phyloP scores from a whole-genome alignment of 2,329 filamentous ascomycete genomes.

The Rhinocladiella similis region DNA sequence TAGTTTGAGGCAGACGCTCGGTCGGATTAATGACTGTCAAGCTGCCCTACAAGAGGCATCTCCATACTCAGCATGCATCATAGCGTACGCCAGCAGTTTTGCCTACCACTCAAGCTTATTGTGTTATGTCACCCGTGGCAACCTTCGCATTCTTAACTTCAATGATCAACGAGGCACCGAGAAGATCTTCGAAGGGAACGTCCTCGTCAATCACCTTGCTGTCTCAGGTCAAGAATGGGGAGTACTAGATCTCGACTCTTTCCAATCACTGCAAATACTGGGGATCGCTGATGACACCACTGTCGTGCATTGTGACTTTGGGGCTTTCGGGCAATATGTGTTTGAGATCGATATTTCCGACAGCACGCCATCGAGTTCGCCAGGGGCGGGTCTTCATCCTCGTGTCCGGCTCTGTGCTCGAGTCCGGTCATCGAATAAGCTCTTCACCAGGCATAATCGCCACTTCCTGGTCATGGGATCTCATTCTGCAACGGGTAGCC shows the following conservation, averaged over 20 bases:
- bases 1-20: no score
- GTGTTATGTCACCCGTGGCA: slow-evolving; percentile 59
- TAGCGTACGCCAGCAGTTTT: slow-evolving; percentile 62
- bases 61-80: slow-evolving; percentile 61
- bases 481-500: slow-evolving; percentile 53
- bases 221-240: background rate
- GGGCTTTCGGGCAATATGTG: slow-evolving; percentile 49
- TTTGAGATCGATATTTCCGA: slow-evolving; percentile 49
- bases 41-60: slow-evolving; percentile 50
- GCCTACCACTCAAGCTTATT: slow-evolving; percentile 65
- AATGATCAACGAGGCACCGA: slow-evolving; percentile 52
- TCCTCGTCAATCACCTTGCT: no score
- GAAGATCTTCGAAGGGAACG: slow-evolving; percentile 52
- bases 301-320: slow-evolving; percentile 56
- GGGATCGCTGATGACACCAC: slow-evolving; percentile 59
- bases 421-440: slow-evolving; percentile 51
- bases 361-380: background rate
- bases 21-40: no score
- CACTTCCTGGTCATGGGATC: slow-evolving; percentile 67
- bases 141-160: slow-evolving; percentile 62
- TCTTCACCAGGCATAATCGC: slow-evolving; percentile 67
- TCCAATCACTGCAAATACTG: slow-evolving; percentile 47
- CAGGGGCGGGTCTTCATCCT: slow-evolving; percentile 3
- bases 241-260: slow-evolving; percentile 22
- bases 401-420: slow-evolving; percentile 43